Evolutionary conservation across 2,329 filamentous ascomycete species (phyloP), one percentile per base, ranked within the genome.

Genomic region (Emmonsia crescens): DNA sequence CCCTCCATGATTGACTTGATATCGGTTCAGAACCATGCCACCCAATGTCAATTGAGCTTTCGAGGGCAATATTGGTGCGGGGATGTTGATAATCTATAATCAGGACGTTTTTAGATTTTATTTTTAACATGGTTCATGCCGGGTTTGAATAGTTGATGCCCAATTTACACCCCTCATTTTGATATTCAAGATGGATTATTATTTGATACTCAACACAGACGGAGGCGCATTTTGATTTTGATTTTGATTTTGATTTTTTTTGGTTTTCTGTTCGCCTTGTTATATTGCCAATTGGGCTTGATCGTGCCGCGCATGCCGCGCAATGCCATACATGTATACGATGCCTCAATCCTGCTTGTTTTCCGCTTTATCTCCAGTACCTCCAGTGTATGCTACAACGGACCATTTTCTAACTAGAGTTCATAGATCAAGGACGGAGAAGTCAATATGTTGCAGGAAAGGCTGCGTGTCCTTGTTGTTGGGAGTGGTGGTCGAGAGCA

Each of bases 401-500:
- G 16, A 21, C 21, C 8, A 4, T 19, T 29, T 36, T 51, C 55
- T 52, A 38, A 29, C 44, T 57, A 6, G 36, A 29, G 10, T 40
- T 27, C 38, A 6, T 55, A 55, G 51, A 19, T 10, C 36, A 57
- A 49, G 67, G 68, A 64, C 60, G 48, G 62, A 61, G 56, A 63
- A 60, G 58, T 48, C 52, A 67, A 61, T 56, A 77, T 77, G 75
- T 70, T 74, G 61, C 72, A 74, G 66, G 77, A 78, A 71, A 73
- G 73, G 66, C 80, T 91, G 65, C 83, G 86, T 68, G 82, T 96
- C 68, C 86, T 97, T 65, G 85, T 97, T 65, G 86, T 97, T 67
- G 93, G 94, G 71, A 96, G 93, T 73, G 94, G 94, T 67, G 94
- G 93, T 69, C 87, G 94, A 70, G 94, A 99, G 78, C 91, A 97